Evolutionary conservation across 306 rosid genomes (phyloP), one percentile per base, ranked within the genome.

Genomic region (Ammopiptanthus mongolicus): DNA sequence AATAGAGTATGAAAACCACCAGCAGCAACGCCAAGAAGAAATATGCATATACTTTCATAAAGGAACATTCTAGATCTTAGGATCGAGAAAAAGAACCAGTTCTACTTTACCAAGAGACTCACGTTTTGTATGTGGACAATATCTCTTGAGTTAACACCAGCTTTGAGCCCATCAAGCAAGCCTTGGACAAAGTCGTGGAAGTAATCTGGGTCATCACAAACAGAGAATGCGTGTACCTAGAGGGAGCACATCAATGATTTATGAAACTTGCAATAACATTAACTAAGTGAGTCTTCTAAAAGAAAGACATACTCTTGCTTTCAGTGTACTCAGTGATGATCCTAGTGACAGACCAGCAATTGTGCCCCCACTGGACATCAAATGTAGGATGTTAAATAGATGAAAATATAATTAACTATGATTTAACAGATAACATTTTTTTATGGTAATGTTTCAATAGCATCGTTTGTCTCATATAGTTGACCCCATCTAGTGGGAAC

Each of bases 191-290:
- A 87, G 84, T 82, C 46, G 65, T 90, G 82, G 85, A 95, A 91
- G 87, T 91, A 90, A 85, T 90, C 90, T 8, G 98, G 97, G 83
- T 92, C 93, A 71, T 95, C 90, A 62, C 97, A 90, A 60, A 95
- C 96, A 55, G 91, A 80, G 84, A 80, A 95, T 48, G 97, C 97
- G 69, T 83, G 95, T 42, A 95, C 85, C 98, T 95, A 80, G 75
- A 78, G 72, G 50, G 62, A 86, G 77, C 66, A 58, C 64, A 55
- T 11, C 59, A 66, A 74, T 74, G 78, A 71, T 51, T 22, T 53
- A 46, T 41, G 33, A 25, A 29, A 50, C 34, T 47, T 23, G 55
- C 71, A 72, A 23, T 60, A 78, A 60, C 48, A 37, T 15, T 25
- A 81, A 82, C 63, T 29, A 34, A 53, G 22, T 19, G 22, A 69